Base-by-base conservation (phyloP, 2,329 filamentous ascomycete species). In the Cercospora zeae-maydis region DNA sequence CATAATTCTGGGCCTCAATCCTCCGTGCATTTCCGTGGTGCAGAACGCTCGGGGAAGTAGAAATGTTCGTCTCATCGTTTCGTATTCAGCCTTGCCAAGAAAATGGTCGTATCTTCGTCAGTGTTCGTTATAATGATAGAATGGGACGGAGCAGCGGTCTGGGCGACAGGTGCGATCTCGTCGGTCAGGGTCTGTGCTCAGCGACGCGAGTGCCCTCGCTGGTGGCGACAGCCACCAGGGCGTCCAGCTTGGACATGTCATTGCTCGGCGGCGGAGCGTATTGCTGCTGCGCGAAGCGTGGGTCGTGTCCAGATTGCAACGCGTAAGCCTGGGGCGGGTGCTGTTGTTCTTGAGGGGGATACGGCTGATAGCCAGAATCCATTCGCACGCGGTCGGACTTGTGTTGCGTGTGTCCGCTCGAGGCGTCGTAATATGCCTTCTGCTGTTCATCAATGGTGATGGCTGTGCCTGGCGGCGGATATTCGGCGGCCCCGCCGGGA, bases 211-310 rank as follows among this genome's bases (percentile, higher is more conserved):
- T 81, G 51, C 67, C 67, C 71, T 86, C 84, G 64, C 82, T 83
- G 1, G 86, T 87, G 4, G 86, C 86, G 45, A 87, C 85, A 4
- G 86, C 85, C n/a, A 88, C 86, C 8, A 88, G 79, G 24, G 86
- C 84, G 64, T 88, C 83, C 4, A 88, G 75, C 39, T 84, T 78
- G 54, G 80, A 78, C 81, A 86, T 82, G 45, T 84, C 81, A 52
- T 69, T 68, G 53, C 68, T 75, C 51, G 76, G 75, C 1, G 73
- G 74, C 19, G 71, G 71, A 8, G 57, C 66, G 63, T 70, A 69
- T 16, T 63, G 59, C 24, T 64, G 56, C 19, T 66, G 67, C 21
- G 66, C 61, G 73, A 77, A 71, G 30, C 65, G 62, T 52, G 72
- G 65, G 53, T 74, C 74, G 53, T 74, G 74, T 13, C 72, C 74